Evolutionary conservation across 1,284 basidiomycete genomes (phyloP), one percentile per base, ranked within the genome.

Genomic region (Xanthoconium separans): DNA sequence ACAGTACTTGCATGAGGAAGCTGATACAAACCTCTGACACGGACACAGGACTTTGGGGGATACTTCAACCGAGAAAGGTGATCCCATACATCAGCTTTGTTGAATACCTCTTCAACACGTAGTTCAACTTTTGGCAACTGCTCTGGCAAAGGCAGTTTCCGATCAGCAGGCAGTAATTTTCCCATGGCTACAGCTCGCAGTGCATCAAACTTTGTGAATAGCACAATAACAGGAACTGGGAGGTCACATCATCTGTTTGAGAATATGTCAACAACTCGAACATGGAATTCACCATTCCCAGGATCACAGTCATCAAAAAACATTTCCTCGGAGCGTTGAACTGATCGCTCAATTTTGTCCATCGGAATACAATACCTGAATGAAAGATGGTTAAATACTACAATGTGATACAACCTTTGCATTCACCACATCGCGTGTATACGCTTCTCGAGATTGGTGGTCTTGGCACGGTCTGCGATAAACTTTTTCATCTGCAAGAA

Each of bases 341-440:
- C 27, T 27, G 43, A 29, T 40, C 36, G 36, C 4, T 33, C 43
- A 3, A 47, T 22, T 13, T 53, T 39, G 29, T 44, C 52, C 52
- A 50, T 53, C 10, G 42, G 36, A 9, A 50, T 50, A 27, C 47
- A 53, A 22, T 50, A 50, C 47, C 41, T 53, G 41, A 5, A 29
- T 3, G 15, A 47, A 3, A 10, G 10, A 13, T 30, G 18, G 36
- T 45, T n/a, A 6, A 24, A 37, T 12, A 22, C 12, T 2, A 33
- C 12, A 10, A 4, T 3, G 6, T 13, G 20, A 34, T 4, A 3
- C 2, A 0, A 3, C 5, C 4, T 4, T 10, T n/a, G 18, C 4
- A 13, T 4, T 34, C 47, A 47, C 50, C 36, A 39, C 29, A 51
- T 51, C 16, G 42, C 41, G 4, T 44, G 42, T 12, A 44, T 15